Evolutionary conservation across 2,329 filamentous ascomycete species (phyloP).

Genomic region (Penicillium sp.): DNA sequence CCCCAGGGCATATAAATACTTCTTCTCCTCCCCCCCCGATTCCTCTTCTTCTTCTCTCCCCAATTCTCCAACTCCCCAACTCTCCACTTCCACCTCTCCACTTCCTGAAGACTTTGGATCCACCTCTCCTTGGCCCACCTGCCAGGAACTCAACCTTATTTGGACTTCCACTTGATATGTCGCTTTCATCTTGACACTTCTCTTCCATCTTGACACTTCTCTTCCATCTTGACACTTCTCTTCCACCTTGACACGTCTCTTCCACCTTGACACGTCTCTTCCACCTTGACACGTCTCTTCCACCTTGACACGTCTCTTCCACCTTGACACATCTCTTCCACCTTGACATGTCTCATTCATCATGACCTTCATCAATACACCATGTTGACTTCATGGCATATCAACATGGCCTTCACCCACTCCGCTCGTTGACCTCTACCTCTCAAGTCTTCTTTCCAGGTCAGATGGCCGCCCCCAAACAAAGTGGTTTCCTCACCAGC

Average conservation of each 20-base stretch:
- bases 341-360: not conserved
- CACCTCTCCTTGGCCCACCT: not conserved
- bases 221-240: not conserved
- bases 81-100: not conserved
- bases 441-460: not conserved
- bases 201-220: not conserved
- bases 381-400: not conserved
- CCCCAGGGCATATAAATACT: not conserved
- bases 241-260: not conserved
- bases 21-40: not conserved
- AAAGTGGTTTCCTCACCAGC: no score
- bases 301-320: not conserved
- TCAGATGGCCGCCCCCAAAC: no score
- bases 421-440: not conserved
- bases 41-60: not conserved
- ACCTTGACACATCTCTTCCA: not conserved
- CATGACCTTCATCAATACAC: not conserved
- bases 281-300: not conserved
- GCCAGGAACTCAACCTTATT: not conserved
- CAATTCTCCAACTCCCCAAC: not conserved
- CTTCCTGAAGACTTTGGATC: not conserved
- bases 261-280: not conserved
- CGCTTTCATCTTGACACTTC: not conserved
- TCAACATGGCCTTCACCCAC: not conserved
- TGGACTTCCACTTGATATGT: not conserved